Evolutionary conservation across 2,329 filamentous ascomycete genomes (phyloP).

Genomic region (Fusarium piperis): DNA sequence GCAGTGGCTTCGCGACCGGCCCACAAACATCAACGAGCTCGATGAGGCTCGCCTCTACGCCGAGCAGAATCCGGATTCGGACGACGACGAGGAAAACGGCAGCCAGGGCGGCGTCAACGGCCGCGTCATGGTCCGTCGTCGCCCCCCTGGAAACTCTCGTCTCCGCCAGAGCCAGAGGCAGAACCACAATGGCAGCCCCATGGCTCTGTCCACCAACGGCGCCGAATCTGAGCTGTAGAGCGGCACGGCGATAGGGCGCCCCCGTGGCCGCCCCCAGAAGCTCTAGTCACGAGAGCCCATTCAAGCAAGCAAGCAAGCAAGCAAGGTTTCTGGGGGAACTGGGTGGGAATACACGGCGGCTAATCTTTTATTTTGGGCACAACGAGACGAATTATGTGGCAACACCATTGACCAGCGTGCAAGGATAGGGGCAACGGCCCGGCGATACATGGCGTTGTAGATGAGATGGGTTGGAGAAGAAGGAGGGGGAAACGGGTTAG

Average conservation of each 20-base stretch:
- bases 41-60: slow-evolving; percentile 76
- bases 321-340: neutral
- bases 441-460: slow-evolving; percentile 10
- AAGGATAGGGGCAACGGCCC: neutral
- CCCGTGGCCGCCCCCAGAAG: neutral
- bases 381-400: slow-evolving; percentile 14
- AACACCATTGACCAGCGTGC: slow-evolving; percentile 1
- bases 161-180: slow-evolving; percentile 56
- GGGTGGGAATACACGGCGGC: neutral
- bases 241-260: slow-evolving; percentile 18
- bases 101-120: slow-evolving; percentile 54
- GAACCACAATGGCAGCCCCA: slow-evolving; percentile 65
- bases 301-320: too few species aligned
- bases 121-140: slow-evolving; percentile 54
- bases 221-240: slow-evolving; percentile 65
- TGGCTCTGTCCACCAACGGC: slow-evolving; percentile 65
- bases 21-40: slow-evolving; percentile 80
- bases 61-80: slow-evolving; percentile 63
- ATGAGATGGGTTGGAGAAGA: slow-evolving; percentile 7
- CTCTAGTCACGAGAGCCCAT: neutral
- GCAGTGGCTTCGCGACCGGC: slow-evolving; percentile 93
- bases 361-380: neutral
- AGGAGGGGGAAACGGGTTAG: slow-evolving; percentile 6
- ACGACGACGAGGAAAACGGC: slow-evolving; percentile 66
- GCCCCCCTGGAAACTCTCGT: slow-evolving; percentile 54